Conservation (phyloP, 371 early-diverging fungal species). For the Syncephalastrum racemosum region DNA sequence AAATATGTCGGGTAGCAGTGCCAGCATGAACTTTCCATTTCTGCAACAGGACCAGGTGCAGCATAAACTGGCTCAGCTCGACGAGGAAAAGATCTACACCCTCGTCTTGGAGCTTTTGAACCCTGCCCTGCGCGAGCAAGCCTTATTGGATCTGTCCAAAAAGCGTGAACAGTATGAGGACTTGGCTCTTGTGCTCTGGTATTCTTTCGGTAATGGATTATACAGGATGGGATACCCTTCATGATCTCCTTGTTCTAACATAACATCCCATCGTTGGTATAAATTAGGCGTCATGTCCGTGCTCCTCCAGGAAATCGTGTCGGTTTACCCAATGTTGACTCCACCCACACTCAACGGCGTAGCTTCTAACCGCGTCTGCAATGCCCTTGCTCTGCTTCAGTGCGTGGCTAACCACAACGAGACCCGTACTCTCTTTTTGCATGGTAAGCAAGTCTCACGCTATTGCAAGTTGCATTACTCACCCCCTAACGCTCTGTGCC, state of each 20-base stretch:
- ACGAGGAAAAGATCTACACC: conserved; percentile 83
- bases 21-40: conserved; percentile 19
- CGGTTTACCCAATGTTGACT: conserved; percentile 88
- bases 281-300: conserved; percentile 87
- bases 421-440: conserved; percentile 86
- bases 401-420: conserved; percentile 94
- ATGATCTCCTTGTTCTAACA: conserved; percentile 5
- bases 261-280: no score
- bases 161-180: conserved; percentile 93
- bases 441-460: conserved; percentile 45
- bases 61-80: conserved; percentile 52
- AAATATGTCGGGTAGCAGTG: conserved; percentile 10
- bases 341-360: conserved; percentile 88
- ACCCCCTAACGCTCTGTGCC: no score
- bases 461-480: no score
- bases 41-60: conserved; percentile 39
- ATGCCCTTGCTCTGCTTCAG: conserved; percentile 94
- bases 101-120: conserved; percentile 86
- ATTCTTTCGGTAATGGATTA: conserved; percentile 94
- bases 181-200: conserved; percentile 94
- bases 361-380: conserved; percentile 93
- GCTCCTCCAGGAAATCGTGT: conserved; percentile 91
- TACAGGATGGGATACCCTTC: no score
- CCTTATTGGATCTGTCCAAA: conserved; percentile 90
- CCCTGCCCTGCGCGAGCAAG: conserved; percentile 80